phyloP scores from a whole-genome alignment of 2,329 filamentous ascomycete genomes.

The Zasmidium angulare region DNA sequence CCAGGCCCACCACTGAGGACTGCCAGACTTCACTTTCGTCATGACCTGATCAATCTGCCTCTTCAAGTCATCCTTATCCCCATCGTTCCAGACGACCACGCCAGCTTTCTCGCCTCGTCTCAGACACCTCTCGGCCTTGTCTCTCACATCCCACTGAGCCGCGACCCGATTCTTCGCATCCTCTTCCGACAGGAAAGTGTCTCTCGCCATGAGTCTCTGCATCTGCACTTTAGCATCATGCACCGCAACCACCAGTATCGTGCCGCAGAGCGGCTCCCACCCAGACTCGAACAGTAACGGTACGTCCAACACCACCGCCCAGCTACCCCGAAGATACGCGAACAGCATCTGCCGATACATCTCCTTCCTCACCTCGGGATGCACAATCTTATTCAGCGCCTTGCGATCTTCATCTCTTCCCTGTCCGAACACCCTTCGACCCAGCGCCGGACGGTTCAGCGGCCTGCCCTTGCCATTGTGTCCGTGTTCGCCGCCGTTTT shows the following conservation, averaged over 20 bases:
- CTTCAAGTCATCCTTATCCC: slow-evolving; percentile 67
- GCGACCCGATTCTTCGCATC: slow-evolving; percentile 84
- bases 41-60: slow-evolving; percentile 67
- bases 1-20: slow-evolving; percentile 84
- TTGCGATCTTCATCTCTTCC: slow-evolving; percentile 71
- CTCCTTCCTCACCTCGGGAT: slow-evolving; percentile 81
- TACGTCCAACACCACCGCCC: slow-evolving; percentile 91
- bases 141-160: slow-evolving; percentile 81
- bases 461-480: slow-evolving; percentile 65
- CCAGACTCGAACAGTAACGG: slow-evolving; percentile 87
- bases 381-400: slow-evolving; percentile 84
- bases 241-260: slow-evolving; percentile 84
- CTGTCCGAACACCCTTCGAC: slow-evolving; percentile 81
- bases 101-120: slow-evolving; percentile 64
- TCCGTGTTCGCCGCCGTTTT: slow-evolving; percentile 50
- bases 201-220: slow-evolving; percentile 69
- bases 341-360: slow-evolving; percentile 75
- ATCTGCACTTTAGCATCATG: slow-evolving; percentile 79
- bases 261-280: slow-evolving; percentile 82
- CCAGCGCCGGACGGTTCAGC: slow-evolving; percentile 82
- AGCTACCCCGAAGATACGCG: slow-evolving; percentile 71
- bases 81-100: slow-evolving; percentile 89
- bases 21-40: slow-evolving; percentile 58
- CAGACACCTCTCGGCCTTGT: slow-evolving; percentile 76
- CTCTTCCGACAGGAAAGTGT: slow-evolving; percentile 74